A percentile compares a stretch with the other conserved stretches of the same genome.
phyloP scores from a whole-genome alignment of 108 stramenopile species.

The Skeletonema marinoi region DNA sequence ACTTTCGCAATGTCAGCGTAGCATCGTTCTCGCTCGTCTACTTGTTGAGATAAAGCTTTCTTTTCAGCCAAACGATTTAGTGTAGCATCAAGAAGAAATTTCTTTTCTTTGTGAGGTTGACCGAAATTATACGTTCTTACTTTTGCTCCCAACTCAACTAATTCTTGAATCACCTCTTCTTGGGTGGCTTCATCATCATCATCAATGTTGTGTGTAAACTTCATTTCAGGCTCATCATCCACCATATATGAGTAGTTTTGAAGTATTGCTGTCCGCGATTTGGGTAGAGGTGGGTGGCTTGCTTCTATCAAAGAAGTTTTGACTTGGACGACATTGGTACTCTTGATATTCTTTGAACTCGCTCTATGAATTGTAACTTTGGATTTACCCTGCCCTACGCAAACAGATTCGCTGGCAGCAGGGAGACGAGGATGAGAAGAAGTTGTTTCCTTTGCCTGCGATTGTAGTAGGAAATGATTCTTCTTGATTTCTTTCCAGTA shows the following conservation, averaged over 20 bases:
- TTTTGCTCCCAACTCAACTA: slow-evolving; percentile 43
- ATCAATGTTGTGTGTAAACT: slow-evolving; percentile 78
- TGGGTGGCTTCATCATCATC: slow-evolving; percentile 57
- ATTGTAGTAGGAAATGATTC: background rate
- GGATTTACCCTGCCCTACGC: background rate
- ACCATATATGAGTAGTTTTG: slow-evolving; percentile 31
- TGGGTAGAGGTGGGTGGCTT: slow-evolving; percentile 23
- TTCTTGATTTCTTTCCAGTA: background rate
- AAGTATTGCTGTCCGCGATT: slow-evolving; percentile 40
- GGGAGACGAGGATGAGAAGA: background rate
- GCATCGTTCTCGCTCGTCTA: background rate
- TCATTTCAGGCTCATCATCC: slow-evolving; percentile 51
- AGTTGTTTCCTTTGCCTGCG: background rate
- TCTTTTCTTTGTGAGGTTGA: slow-evolving; percentile 36
- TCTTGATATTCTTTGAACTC: background rate
- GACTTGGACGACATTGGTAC: background rate
- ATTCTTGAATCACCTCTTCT: slow-evolving; percentile 53
- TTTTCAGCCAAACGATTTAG: slow-evolving; percentile 17
- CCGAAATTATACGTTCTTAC: slow-evolving; percentile 42
- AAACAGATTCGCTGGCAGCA: background rate
- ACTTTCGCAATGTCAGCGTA: slow-evolving; percentile 1
- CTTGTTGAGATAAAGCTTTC: background rate
- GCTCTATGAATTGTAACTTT: background rate
- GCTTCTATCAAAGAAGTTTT: slow-evolving; percentile 29
- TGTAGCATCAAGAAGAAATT: slow-evolving; percentile 34